phyloP scores from a whole-genome alignment of 2,329 filamentous ascomycete genomes.

The Acarospora socialis region DNA sequence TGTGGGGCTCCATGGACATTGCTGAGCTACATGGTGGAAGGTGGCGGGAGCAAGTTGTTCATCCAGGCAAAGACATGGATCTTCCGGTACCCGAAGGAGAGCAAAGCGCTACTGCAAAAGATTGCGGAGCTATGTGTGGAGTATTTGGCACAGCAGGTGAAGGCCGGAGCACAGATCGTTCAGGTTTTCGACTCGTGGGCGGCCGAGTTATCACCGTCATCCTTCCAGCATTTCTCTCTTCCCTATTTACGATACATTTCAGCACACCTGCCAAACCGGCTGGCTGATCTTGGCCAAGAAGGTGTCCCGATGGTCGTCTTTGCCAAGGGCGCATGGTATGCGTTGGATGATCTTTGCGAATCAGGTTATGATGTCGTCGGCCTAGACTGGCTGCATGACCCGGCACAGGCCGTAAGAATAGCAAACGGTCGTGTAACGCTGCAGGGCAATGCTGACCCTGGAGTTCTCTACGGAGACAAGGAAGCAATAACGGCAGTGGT shows the following conservation, averaged over 20 bases:
- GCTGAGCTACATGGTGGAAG: conserved; percentile 98
- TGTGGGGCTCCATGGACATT: conserved; percentile 95
- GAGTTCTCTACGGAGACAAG: conserved; percentile 73
- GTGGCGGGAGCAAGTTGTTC: conserved; percentile 90
- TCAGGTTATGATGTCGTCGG: conserved; percentile 89
- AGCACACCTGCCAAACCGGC: conserved; percentile 57
- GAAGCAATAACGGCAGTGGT: conserved; percentile 71
- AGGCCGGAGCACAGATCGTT: conserved; percentile 84
- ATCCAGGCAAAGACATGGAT: conserved; percentile 93
- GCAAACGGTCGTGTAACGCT: conserved; percentile 67
- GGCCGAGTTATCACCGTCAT: conserved; percentile 71
- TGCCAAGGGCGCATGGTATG: conserved; percentile 94
- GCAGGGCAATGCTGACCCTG: conserved; percentile 93
- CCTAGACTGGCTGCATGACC: conserved; percentile 87
- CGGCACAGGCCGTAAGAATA: conserved; percentile 66
- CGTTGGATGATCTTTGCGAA: conserved; percentile 72
- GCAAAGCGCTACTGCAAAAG: conserved; percentile 71
- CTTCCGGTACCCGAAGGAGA: conserved; percentile 70
- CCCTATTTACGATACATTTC: conserved; percentile 80
- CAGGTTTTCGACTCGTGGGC: conserved; percentile 99
- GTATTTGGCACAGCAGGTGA: conserved; percentile 80
- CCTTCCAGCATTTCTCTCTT: conserved; percentile 72
- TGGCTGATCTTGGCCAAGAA: conserved; percentile 61
- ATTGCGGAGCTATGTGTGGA: conserved; percentile 92
- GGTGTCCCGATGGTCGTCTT: conserved; percentile 94